Percentiles rank a stretch among this genome's conserved stretches.
phyloP scores from a whole-genome alignment of 345 rosid species.

The Camelina hispida region DNA sequence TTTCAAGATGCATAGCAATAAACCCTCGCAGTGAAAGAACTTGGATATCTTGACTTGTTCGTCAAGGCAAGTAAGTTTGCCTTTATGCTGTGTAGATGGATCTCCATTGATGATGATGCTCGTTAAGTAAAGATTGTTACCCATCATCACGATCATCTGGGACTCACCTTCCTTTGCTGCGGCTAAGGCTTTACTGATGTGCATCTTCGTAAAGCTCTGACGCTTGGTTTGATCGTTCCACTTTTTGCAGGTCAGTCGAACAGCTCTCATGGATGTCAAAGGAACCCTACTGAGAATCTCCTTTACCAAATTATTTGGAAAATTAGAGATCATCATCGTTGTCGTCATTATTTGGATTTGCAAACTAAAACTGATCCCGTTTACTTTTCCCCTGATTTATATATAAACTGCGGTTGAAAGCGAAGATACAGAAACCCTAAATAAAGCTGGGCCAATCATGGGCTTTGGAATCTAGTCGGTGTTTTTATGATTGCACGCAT shows the following conservation, averaged over 20 bases:
- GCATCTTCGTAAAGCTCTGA: neutral
- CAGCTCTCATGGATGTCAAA: neutral
- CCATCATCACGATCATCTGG: neutral
- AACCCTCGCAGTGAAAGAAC: neutral
- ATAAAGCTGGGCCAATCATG: too few relatives aligned
- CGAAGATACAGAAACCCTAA: neutral
- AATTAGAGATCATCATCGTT: neutral
- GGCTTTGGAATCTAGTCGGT: too few relatives aligned
- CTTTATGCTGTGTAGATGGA: neutral
- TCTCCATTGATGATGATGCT: neutral
- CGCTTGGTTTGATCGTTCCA: neutral
- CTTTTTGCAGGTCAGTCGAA: neutral
- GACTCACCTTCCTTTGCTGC: neutral
- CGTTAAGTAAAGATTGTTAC: neutral
- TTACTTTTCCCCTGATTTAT: neutral
- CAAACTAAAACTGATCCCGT: too few relatives aligned
- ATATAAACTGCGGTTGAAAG: neutral
- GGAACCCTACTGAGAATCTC: slow-evolving; percentile 11
- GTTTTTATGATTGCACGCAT: too few relatives aligned
- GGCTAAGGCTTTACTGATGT: neutral
- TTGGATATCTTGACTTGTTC: neutral
- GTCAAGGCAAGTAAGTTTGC: neutral
- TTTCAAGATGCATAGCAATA: slow-evolving; percentile 3
- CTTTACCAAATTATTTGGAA: neutral
- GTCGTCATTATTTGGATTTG: neutral